Conservation (phyloP, 179 eudicot species). For the Corrigiola litoralis region DNA sequence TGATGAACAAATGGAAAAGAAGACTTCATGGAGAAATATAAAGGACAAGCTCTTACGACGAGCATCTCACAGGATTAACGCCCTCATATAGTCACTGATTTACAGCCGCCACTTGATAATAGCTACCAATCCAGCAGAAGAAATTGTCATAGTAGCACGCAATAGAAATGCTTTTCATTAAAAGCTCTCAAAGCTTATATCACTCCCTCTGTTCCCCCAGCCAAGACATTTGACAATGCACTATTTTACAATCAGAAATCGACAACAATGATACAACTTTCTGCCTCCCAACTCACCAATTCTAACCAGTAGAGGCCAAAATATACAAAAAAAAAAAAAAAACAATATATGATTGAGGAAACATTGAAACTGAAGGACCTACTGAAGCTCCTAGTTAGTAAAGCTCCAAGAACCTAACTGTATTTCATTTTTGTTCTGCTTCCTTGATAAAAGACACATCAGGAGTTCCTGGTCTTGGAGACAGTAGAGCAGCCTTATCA, state of each 20-base stretch:
- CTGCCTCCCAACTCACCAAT: not conserved
- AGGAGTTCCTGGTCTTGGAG: conserved; percentile 28
- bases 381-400: conserved; percentile 11
- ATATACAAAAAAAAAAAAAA: not conserved
- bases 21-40: too few species aligned
- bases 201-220: conserved; percentile 6
- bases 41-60: too few species aligned
- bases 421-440: conserved; percentile 30
- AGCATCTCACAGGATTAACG: too few species aligned
- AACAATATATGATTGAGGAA: not conserved
- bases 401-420: not conserved
- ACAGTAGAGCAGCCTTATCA: conserved; percentile 45
- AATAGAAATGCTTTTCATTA: too few species aligned
- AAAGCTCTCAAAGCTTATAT: not conserved
- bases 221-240: not conserved
- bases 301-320: conserved; percentile 1
- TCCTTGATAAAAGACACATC: conserved; percentile 69
- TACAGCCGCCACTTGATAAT: too few species aligned
- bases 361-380: not conserved
- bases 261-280: conserved; percentile 9
- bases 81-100: too few species aligned
- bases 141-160: too few species aligned
- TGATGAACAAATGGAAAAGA: too few species aligned
- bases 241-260: conserved; percentile 8
- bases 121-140: too few species aligned